Base-by-base conservation (phyloP, 202 grass and related monocot genomes). In the Cymbopogon flexuosus region DNA sequence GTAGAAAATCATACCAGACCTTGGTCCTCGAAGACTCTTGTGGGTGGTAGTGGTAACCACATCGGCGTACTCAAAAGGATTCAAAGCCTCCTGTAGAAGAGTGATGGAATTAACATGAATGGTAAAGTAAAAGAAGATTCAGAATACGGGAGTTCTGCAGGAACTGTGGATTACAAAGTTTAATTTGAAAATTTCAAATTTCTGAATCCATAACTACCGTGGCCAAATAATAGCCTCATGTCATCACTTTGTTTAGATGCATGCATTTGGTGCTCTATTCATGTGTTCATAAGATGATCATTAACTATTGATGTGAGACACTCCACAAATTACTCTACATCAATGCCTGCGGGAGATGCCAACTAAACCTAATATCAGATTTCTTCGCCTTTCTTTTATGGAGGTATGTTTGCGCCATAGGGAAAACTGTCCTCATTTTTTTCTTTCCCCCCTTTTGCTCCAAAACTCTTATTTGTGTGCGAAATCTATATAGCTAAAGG, bases 1-100 rank as follows among this genome's bases (percentile, higher is more conserved):
- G 85, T 93, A 99, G 84, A 99, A 99, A 64, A 99, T 99, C 96
- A 99, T 99, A 59, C 96, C 96, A 56, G 96, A 81, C 70, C 96
- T 92, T 51, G 96, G 96, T 14, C 92, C 96, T 75, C 96, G 70
- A 31, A 99, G 96, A 72, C 88, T 91, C 77, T 95, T 99, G 88
- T 99, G 96, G 6, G 96, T 99, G 11, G 96, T 99, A 16, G 96
- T 99, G 3, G 96, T 99, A 45, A 99, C 92, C 45, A 99, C 83
- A 72, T 99, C 96, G 65, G 92, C 91, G 69, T 67, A 95, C 42
- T 96, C 96, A 12, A 99, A 99, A n/a, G 96, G 92, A 68, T 99
- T 93, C 70, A 78, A 89, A 84, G 78, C 85, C 58, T 89, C 90
- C 91, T 92, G 81, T 27, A 89, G 12, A 34, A 69, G 11, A 54